Percentiles rank a stretch among this genome's conserved stretches.
phyloP scores from a whole-genome alignment of 2,329 filamentous ascomycete genomes.

The Sphaerulina populicola region DNA sequence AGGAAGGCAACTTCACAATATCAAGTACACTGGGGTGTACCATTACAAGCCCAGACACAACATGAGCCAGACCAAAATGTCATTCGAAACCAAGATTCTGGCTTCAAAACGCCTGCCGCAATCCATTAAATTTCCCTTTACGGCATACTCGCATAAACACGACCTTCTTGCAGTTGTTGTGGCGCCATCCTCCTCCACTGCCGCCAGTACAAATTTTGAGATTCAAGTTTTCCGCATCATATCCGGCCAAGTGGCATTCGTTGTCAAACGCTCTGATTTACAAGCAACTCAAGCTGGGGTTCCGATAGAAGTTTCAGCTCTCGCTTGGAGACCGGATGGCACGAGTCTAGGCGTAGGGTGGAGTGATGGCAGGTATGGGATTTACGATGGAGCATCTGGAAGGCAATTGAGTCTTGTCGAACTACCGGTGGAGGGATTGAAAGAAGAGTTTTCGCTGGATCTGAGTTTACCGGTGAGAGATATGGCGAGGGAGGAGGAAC shows the following conservation, averaged over 20 bases:
- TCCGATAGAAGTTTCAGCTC: slow-evolving; percentile 29
- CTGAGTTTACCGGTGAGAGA: slow-evolving; percentile 1
- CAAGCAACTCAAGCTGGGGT: slow-evolving; percentile 11
- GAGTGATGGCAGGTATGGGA: slow-evolving; percentile 58
- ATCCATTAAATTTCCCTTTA: slow-evolving; percentile 49
- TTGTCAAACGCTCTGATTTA: slow-evolving; percentile 35
- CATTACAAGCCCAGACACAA: too few species aligned
- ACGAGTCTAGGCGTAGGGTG: slow-evolving; percentile 64
- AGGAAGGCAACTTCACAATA: not conserved
- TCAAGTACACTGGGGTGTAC: too few species aligned
- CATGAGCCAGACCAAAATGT: not conserved
- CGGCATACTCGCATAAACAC: slow-evolving; percentile 74
- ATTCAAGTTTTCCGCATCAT: slow-evolving; percentile 72
- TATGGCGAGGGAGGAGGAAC: slow-evolving; percentile 4
- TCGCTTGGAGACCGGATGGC: slow-evolving; percentile 44
- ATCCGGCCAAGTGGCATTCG: slow-evolving; percentile 63
- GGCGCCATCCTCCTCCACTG: not conserved
- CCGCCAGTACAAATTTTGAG: slow-evolving; percentile 45
- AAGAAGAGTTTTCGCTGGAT: slow-evolving; percentile 10
- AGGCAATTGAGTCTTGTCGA: slow-evolving; percentile 14
- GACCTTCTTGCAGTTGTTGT: slow-evolving; percentile 67
- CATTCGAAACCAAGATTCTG: slow-evolving; percentile 10
- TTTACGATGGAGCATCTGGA: slow-evolving; percentile 34
- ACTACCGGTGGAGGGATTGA: slow-evolving; percentile 1
- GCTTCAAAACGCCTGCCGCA: slow-evolving; percentile 53